Evolutionary conservation across 345 rosid genomes (phyloP), one percentile per base, ranked within the genome.

Genomic region (Rhizophora apiculata): DNA sequence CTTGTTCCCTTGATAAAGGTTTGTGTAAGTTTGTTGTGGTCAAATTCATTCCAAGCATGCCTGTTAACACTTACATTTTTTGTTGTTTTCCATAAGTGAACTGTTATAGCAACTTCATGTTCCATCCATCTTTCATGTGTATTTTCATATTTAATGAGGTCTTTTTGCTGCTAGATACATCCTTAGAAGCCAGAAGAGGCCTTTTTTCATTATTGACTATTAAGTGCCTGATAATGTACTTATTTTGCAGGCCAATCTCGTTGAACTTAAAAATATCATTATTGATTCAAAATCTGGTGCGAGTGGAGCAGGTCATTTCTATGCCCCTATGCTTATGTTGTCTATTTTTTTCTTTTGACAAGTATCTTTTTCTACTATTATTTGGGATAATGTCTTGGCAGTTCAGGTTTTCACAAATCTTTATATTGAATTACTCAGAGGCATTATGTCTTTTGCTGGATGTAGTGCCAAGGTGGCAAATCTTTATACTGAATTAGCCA

Each of bases 231-330:
- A 51, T 74, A 30, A 60, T 51, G 56, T 67, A 55, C 70, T 68
- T 4, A 67, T 66, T 26, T 69, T 78, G 70, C 88, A 92, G 99
- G 93, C 86, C 72, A 88, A 86, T 72, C 91, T 92, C 67, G 88
- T 95, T 74, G 84, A 79, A 72, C 61, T 55, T 69, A 70, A 74
- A 74, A 86, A 87, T 81, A 84, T 95, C 22, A 90, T 95, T 58
- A 85, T 90, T 18, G 99, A 95, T 24, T 66, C 99, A 59, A 95
- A 95, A 83, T 95, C 99, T 79, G 99, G 98, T 61, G 98, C 85
- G 64, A 95, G 98, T 70, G 97, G 98, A 78, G 99, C 99, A 90
- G 99, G 99, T 95, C 72, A 27, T 68, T 75, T 75, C 46, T 72
- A 30, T 6, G 15, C 19, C 60, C 6, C 24, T 43, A 43, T 53